Base-by-base conservation (phyloP, 169 alveolate species). In the Cryptosporidium sp. region DNA sequence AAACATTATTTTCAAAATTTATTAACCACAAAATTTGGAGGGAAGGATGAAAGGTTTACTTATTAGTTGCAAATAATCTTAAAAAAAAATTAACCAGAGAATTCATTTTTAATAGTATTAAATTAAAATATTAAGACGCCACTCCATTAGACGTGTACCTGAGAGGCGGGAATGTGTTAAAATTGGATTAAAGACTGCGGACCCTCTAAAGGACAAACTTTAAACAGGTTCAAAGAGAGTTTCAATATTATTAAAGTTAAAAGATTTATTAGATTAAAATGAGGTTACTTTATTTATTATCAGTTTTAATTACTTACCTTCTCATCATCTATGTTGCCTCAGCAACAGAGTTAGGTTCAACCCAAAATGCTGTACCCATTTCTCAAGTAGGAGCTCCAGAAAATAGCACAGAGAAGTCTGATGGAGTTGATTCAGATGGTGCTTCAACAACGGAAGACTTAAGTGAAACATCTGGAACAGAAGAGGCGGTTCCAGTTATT, bases 131-230 rank as follows among this genome's bases (percentile, higher is more conserved):
- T 48, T 14, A 70, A 71, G 85, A 71, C 85, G 67, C 67, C 61
- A 29, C 48, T 50, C 85, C 65, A 35, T 65, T 71, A 71, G 85
- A 71, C 85, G 67, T 50, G 45, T 71, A 71, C 85, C 67, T 33
- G 2, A 23, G 31, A 50, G 67, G 85, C 85, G 85, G 85, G 85
- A 71, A 50, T 21, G 67, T 23, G 61, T 14, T 48, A 9, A 35
- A 48, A 12, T 71, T 16, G 21, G 18, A 21, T 71, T 51, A 29
- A 39, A 26, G 29, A 39, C 33, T 71, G 67, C 67, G 41, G 10
- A 29, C 85, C 85, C 85, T 71, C 85, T 35, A 48, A n/a, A 51
- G 10, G 33, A 26, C 26, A 41, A 7, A 23, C n/a, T 5, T 23
- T 1, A n/a, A 21, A 0, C 14, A n/a, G 18, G 37, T 10, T 48